phyloP scores from a whole-genome alignment of 805 yeast species.

The Ascoidea asiatica region DNA sequence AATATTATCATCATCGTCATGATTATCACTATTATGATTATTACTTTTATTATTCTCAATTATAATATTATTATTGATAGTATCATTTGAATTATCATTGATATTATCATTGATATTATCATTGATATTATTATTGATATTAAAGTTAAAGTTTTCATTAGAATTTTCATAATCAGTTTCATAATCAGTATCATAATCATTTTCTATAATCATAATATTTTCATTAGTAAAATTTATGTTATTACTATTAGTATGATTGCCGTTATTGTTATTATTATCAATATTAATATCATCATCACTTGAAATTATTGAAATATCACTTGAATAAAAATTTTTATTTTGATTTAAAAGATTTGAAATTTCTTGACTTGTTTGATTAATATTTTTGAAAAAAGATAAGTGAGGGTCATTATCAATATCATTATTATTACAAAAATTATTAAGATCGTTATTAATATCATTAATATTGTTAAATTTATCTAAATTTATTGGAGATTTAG shows the following conservation, averaged over 20 bases:
- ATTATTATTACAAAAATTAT: neutral
- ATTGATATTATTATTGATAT: too few species aligned
- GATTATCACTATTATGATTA: too few species aligned
- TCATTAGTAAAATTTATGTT: too few species aligned
- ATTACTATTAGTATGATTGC: too few species aligned
- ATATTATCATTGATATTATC: too few species aligned
- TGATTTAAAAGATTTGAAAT: too few species aligned
- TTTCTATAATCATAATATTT: too few species aligned
- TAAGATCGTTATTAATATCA: constrained; percentile 1
- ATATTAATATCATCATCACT: neutral
- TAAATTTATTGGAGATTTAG: too few species aligned
- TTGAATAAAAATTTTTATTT: neutral
- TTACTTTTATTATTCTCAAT: too few species aligned
- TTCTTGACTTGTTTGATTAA: too few species aligned
- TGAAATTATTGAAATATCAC: neutral
- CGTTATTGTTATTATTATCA: neutral
- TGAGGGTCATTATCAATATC: neutral
- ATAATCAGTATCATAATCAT: too few species aligned
- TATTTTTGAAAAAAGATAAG: neutral
- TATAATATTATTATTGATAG: neutral
- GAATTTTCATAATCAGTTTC: neutral
- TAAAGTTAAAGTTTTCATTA: neutral
- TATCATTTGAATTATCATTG: neutral
- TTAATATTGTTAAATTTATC: neutral
- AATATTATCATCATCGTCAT: too few species aligned